Conservation (phyloP, 2,329 filamentous ascomycete genomes). For the Fragosphaeria purpurea region DNA sequence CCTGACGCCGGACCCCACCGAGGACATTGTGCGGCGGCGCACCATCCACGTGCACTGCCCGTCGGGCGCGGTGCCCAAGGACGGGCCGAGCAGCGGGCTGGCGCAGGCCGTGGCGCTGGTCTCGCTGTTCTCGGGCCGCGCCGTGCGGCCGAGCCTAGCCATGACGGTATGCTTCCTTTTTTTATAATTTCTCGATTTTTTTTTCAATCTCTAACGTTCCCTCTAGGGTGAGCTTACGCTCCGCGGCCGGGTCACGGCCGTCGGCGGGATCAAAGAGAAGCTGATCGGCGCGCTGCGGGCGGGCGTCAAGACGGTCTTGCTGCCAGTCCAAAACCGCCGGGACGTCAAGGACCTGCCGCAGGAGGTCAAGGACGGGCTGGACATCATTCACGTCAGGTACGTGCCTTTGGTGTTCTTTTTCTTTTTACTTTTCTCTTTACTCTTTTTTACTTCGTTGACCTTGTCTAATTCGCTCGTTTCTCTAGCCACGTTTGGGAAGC, state of each 20-base stretch:
- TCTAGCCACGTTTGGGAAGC: constrained; percentile 87
- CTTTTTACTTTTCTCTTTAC: too few species aligned
- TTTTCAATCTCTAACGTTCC: constrained; percentile 11
- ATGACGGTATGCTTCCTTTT: constrained; percentile 59
- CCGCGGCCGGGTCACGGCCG: constrained; percentile 80
- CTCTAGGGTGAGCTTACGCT: constrained; percentile 60
- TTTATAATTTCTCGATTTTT: constrained; percentile 6
- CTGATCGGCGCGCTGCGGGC: constrained; percentile 87
- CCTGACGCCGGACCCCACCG: constrained; percentile 65
- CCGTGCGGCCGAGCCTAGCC: constrained; percentile 82
- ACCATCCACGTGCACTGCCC: constrained; percentile 96
- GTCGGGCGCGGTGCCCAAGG: constrained; percentile 89
- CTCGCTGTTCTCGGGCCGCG: constrained; percentile 74
- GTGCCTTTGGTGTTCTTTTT: constrained; percentile 22
- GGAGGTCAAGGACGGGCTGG: constrained; percentile 77
- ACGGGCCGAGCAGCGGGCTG: constrained; percentile 77
- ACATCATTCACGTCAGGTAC: constrained; percentile 84
- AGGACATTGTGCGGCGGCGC: constrained; percentile 93
- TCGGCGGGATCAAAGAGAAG: constrained; percentile 98
- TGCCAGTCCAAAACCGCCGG: constrained; percentile 83
- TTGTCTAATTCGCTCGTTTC: constrained; percentile 13
- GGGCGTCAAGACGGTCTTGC: constrained; percentile 85
- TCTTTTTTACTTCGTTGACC: constrained; percentile 9
- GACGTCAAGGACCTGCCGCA: constrained; percentile 83
- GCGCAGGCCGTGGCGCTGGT: constrained; percentile 91